Evolutionary conservation across 257 asterid species (phyloP).

Genomic region (Salvia rosmarinus): DNA sequence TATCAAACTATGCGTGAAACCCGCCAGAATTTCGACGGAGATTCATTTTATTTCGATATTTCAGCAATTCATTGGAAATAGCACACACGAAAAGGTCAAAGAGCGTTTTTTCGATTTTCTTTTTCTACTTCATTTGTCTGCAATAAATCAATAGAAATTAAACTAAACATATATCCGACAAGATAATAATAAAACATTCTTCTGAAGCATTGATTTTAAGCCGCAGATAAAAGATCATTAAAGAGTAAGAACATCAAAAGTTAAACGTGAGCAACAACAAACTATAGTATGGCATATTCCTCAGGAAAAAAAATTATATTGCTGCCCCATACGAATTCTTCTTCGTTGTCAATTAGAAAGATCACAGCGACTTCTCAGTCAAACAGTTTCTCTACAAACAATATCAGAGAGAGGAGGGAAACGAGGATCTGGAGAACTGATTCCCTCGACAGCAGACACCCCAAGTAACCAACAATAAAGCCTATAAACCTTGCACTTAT

Average conservation of each 20-base stretch:
- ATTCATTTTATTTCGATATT: too few species aligned
- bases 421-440: background rate
- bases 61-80: too few species aligned
- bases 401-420: slow-evolving; percentile 13
- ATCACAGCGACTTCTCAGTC: slow-evolving; percentile 14
- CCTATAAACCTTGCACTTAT: slow-evolving; percentile 35
- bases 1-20: too few species aligned
- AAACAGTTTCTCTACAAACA: slow-evolving; percentile 34
- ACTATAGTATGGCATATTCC: slow-evolving; percentile 14
- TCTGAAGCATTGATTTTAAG: background rate
- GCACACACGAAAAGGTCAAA: too few species aligned
- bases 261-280: slow-evolving; percentile 1
- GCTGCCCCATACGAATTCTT: background rate
- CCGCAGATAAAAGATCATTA: background rate
- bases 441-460: background rate
- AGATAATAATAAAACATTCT: too few species aligned
- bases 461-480: too few species aligned
- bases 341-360: slow-evolving; percentile 14
- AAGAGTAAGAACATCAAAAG: background rate
- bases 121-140: too few species aligned
- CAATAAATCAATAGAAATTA: too few species aligned
- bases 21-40: too few species aligned
- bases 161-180: too few species aligned
- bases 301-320: slow-evolving; percentile 16
- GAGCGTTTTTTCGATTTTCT: too few species aligned